Evolutionary conservation across 306 rosid genomes (phyloP).

Genomic region (Castanospermum australe): DNA sequence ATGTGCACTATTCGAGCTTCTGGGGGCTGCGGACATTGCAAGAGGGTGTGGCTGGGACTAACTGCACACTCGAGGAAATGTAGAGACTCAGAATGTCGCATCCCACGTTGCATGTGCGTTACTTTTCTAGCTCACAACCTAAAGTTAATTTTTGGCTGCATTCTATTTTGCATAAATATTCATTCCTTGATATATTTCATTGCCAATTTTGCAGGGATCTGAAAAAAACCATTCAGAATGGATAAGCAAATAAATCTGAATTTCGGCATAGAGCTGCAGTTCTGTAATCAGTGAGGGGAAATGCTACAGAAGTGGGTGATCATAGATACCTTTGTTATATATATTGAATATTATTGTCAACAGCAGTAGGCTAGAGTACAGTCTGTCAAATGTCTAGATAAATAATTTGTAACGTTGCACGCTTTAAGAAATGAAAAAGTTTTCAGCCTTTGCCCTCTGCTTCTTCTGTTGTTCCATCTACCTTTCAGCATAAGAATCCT

Average conservation of each 20-base stretch:
- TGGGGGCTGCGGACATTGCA: conserved; percentile 33
- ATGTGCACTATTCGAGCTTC: conserved; percentile 21
- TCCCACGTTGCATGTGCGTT: conserved; percentile 50
- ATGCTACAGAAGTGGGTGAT: background rate
- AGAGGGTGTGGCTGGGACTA: conserved; percentile 26
- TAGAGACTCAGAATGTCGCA: conserved; percentile 29
- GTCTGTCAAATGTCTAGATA: background rate
- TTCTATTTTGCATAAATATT: background rate
- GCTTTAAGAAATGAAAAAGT: background rate
- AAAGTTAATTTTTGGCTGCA: background rate
- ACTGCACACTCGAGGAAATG: conserved; percentile 35
- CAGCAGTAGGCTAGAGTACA: background rate
- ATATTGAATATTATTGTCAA: background rate
- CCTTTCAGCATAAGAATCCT: conserved; percentile 43
- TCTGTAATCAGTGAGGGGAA: too few species aligned
- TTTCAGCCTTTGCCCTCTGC: conserved; percentile 45
- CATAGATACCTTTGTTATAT: background rate
- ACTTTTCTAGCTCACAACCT: background rate
- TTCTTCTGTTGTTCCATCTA: conserved; percentile 46
- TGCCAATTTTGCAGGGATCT: conserved; percentile 38
- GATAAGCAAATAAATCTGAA: conserved; percentile 10
- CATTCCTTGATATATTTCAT: conserved; percentile 2
- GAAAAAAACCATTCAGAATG: conserved; percentile 25
- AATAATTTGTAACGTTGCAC: background rate
- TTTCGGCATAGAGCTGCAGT: conserved; percentile 11